Evolutionary conservation across 2,329 filamentous ascomycete genomes (phyloP), one percentile per base, ranked within the genome.

Genomic region (Trichoderma sp.): DNA sequence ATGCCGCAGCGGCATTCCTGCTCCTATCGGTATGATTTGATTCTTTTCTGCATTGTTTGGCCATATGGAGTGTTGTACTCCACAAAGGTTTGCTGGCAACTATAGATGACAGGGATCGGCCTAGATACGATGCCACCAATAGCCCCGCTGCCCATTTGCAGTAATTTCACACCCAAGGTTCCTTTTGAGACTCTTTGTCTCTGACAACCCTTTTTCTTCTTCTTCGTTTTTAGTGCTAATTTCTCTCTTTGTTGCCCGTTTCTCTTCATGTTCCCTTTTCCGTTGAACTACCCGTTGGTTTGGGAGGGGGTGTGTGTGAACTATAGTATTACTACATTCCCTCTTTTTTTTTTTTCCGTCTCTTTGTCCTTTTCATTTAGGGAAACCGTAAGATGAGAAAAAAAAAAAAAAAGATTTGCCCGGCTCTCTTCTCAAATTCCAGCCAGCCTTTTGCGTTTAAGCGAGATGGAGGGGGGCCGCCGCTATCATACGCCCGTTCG

Each of bases 381-480:
- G 27, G 48, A 45, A 22, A n/a, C n/a, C 25, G 48, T 52, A 27
- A 52, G 48, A 52, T 52, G 48, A 27, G 48, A 34, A 54, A 29
- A 54, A 34, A 52, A 25, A 32, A 53, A 53, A 53, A 54, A 54
- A 9, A n/a, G n/a, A n/a, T n/a, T 34, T 29, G 52, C 52, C 27
- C 17, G 52, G 27, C 52, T 17, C 6, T 53, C 22, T 50, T 12
- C 27, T 15, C 25, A 52, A 27, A 25, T 27, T 27, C n/a, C 39
- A 45, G 39, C 39, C 39, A 45, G 12, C 39, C 39, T 45, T 29
- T 25, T 57, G 53, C 53, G 32, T 60, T 39, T 60, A 60, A 60
- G 57, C 57, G 57, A 60, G 57, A 59, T 59, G 56, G 56, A 59
- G 56, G 35, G 34, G 35, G 56, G 56, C 19, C n/a, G 53, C 29